phyloP scores from a whole-genome alignment of 768 basidiomycete genomes.

The Boletellus ananiceps region DNA sequence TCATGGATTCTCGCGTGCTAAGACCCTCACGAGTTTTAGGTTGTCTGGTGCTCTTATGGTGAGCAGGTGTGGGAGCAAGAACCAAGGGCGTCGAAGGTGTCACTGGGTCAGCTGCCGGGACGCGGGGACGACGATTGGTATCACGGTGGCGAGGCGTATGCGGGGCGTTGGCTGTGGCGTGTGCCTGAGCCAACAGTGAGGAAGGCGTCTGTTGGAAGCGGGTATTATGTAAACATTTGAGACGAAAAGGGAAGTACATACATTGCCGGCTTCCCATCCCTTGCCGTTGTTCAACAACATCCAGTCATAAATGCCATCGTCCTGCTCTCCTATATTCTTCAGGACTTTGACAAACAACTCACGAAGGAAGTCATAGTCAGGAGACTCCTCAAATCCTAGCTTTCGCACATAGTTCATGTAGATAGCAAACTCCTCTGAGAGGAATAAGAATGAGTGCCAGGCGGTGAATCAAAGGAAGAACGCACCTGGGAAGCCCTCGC shows the following conservation, averaged over 20 bases:
- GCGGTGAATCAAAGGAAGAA: background rate
- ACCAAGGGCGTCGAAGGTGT: constrained; percentile 57
- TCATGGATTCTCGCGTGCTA: constrained; percentile 44
- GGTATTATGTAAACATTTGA: constrained; percentile 1
- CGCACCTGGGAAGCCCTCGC: constrained; percentile 92
- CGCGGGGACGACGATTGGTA: constrained; percentile 45
- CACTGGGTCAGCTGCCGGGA: constrained; percentile 50
- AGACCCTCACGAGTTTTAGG: constrained; percentile 44
- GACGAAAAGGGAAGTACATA: constrained; percentile 37
- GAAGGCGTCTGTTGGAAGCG: constrained; percentile 36
- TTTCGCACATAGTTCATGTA: constrained; percentile 99
- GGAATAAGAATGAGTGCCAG: background rate
- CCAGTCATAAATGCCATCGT: constrained; percentile 95
- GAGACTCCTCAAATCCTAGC: constrained; percentile 94
- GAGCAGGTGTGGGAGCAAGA: constrained; percentile 60
- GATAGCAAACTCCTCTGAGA: constrained; percentile 85
- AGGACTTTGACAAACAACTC: constrained; percentile 92
- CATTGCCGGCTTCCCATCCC: constrained; percentile 90
- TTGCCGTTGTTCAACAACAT: constrained; percentile 92
- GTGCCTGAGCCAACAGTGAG: constrained; percentile 44
- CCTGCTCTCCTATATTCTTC: constrained; percentile 80
- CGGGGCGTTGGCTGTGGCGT: constrained; percentile 52
- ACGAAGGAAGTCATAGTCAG: constrained; percentile 96
- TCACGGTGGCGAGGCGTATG: constrained; percentile 54
- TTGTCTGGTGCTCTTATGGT: constrained; percentile 55